These are phyloP conservation scores for Ceratobasidium sp. DNA, from an alignment of 1,284 basidiomycete genomes.

Conservation along the genomic window DNA sequence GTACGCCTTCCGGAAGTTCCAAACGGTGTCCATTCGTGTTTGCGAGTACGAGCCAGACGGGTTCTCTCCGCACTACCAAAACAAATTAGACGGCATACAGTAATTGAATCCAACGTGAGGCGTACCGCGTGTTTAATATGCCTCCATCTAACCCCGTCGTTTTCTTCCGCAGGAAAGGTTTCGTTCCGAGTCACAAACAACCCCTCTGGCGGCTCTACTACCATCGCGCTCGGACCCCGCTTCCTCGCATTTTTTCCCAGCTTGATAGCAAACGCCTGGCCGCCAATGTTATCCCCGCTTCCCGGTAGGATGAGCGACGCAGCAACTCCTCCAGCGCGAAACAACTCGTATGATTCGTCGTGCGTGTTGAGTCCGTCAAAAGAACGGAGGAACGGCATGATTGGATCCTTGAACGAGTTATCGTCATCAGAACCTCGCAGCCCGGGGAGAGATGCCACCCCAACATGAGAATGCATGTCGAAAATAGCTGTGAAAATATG, in stretches of 20 bases:
- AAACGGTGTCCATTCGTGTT: constrained; percentile 64
- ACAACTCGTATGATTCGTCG: constrained; percentile 57
- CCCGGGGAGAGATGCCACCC: constrained; percentile 46
- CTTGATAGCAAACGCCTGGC: constrained; percentile 61
- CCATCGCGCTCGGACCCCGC: constrained; percentile 56
- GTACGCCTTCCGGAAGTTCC: constrained; percentile 69
- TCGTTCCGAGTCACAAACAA: constrained; percentile 23
- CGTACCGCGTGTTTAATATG: constrained; percentile 49
- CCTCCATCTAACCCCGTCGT: constrained; percentile 25
- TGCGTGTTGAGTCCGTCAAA: constrained; percentile 63
- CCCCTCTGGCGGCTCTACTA: constrained; percentile 54
- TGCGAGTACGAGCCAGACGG: constrained; percentile 56
- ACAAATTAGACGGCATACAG: background rate
- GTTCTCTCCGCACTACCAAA: constrained; percentile 50
- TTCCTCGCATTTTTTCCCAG: constrained; percentile 55
- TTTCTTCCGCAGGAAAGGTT: background rate
- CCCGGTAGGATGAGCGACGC: constrained; percentile 62
- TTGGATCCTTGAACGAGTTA: constrained; percentile 55
- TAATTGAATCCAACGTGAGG: background rate
- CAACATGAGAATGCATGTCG: constrained; percentile 54
- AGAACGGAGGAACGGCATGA: constrained; percentile 59
- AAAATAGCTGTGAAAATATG: constrained; percentile 41
- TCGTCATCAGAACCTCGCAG: constrained; percentile 49
- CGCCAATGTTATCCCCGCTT: constrained; percentile 45
- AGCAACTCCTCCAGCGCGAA: constrained; percentile 61